Evolutionary conservation across 192 early-diverging fungal genomes (phyloP).

Genomic region (Coemansia sp.): DNA sequence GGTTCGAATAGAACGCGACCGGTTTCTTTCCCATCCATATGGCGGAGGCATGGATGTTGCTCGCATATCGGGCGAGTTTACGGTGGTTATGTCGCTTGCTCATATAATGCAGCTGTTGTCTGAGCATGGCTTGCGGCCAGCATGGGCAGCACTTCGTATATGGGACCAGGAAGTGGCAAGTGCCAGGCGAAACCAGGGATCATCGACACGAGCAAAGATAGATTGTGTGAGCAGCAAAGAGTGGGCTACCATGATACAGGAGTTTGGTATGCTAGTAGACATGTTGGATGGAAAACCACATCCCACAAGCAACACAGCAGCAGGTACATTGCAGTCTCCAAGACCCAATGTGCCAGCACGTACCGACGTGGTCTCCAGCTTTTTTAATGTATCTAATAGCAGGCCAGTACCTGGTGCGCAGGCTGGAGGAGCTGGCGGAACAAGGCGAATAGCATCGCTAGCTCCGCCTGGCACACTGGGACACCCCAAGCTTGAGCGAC

Average conservation of each 20-base stretch:
- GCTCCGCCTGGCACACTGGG: conserved; percentile 48
- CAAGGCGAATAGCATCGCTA: conserved; percentile 14
- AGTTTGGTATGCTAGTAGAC: conserved; percentile 31
- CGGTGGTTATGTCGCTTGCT: conserved; percentile 51
- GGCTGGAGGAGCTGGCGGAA: background rate
- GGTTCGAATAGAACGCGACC: conserved; percentile 37
- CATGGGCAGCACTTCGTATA: conserved; percentile 33
- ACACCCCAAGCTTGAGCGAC: conserved; percentile 80
- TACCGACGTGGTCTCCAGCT: conserved; percentile 48
- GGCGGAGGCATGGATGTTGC: conserved; percentile 14
- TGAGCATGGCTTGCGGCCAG: conserved; percentile 48
- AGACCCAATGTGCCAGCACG: background rate
- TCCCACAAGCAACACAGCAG: background rate
- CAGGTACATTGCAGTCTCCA: background rate
- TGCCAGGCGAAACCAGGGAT: conserved; percentile 25
- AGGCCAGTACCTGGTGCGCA: conserved; percentile 3
- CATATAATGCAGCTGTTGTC: conserved; percentile 53
- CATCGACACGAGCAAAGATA: conserved; percentile 39
- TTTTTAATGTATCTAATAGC: conserved; percentile 33
- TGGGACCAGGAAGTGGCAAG: conserved; percentile 37
- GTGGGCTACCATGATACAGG: conserved; percentile 26
- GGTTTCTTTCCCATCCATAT: conserved; percentile 18
- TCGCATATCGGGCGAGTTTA: conserved; percentile 56
- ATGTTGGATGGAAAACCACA: conserved; percentile 17
- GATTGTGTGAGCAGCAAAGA: conserved; percentile 51